These are phyloP conservation scores for Boletellus sp. DNA, from an alignment of 768 basidiomycete species.

Conservation along the genomic window DNA sequence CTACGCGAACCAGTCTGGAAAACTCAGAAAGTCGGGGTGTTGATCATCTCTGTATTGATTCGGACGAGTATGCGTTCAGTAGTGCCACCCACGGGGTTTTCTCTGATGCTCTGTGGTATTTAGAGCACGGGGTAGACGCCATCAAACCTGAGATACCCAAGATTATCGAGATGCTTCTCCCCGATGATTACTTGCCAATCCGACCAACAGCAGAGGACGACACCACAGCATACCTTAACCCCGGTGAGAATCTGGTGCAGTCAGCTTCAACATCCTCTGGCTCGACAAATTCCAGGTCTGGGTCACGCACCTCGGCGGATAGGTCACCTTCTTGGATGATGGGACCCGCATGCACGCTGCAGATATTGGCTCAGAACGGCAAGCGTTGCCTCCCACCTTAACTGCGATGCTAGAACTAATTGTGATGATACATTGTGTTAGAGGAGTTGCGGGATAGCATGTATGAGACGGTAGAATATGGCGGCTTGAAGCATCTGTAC, in stretches of 20 bases:
- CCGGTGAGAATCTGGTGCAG: not conserved
- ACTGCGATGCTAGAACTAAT: not conserved
- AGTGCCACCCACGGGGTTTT: not conserved
- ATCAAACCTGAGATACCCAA: constrained; percentile 6
- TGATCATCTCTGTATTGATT: constrained; percentile 20
- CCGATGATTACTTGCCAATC: constrained; percentile 5
- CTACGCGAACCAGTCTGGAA: constrained; percentile 10
- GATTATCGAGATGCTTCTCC: constrained; percentile 20
- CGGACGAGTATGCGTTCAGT: constrained; percentile 12
- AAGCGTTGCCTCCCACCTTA: not conserved
- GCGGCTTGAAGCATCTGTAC: constrained; percentile 10
- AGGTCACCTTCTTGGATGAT: constrained; percentile 18
- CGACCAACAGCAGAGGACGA: not conserved
- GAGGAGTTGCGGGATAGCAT: constrained; percentile 3
- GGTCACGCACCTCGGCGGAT: not conserved
- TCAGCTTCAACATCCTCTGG: not conserved
- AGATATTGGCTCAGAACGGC: constrained; percentile 15
- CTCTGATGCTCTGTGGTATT: not conserved
- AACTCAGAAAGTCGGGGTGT: constrained; percentile 21
- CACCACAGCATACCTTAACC: not conserved
- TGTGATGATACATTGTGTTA: not conserved
- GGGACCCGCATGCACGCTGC: constrained; percentile 24
- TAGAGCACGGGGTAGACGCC: constrained; percentile 15
- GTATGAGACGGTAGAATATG: constrained; percentile 3
- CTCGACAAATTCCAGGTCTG: not conserved